Percentiles rank a stretch among this genome's conserved stretches.
Evolutionary conservation across 441 rosid species (phyloP).

Genomic region (Erysimum cheiri): DNA sequence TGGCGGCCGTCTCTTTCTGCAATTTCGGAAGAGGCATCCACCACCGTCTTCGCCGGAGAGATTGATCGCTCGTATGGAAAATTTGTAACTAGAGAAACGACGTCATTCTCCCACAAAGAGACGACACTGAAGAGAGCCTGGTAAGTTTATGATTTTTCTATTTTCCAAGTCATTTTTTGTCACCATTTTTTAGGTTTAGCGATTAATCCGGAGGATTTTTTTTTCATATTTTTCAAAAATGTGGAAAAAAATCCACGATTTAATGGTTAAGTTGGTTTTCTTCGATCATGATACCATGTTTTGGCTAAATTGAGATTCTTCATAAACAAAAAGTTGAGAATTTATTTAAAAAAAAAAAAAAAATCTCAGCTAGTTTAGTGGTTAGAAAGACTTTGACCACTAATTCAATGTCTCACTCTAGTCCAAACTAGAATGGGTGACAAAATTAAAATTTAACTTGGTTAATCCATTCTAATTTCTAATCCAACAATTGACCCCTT

Average conservation of each 20-base stretch:
- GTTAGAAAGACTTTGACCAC: neutral
- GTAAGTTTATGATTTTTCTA: neutral
- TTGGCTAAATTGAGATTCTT: neutral
- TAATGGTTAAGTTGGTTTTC: neutral
- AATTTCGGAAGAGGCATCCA: conserved; percentile 9
- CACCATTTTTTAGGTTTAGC: no score
- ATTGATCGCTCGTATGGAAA: neutral
- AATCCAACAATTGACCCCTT: neutral
- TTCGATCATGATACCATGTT: neutral
- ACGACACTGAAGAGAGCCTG: neutral
- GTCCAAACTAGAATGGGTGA: neutral
- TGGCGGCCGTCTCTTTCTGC: conserved; percentile 22
- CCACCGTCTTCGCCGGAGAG: neutral
- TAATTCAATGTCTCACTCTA: neutral
- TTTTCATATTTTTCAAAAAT: no score
- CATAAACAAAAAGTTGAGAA: neutral
- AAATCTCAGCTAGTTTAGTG: neutral
- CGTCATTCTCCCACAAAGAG: neutral
- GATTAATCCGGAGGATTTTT: neutral
- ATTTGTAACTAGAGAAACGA: neutral
- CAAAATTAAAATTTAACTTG: no score
- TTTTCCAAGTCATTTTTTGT: neutral
- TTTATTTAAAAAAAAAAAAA: neutral
- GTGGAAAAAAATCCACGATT: no score
- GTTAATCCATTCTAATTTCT: no score